Evolutionary conservation across 2,329 filamentous ascomycete species (phyloP).

Genomic region (Botrytis squamosa): DNA sequence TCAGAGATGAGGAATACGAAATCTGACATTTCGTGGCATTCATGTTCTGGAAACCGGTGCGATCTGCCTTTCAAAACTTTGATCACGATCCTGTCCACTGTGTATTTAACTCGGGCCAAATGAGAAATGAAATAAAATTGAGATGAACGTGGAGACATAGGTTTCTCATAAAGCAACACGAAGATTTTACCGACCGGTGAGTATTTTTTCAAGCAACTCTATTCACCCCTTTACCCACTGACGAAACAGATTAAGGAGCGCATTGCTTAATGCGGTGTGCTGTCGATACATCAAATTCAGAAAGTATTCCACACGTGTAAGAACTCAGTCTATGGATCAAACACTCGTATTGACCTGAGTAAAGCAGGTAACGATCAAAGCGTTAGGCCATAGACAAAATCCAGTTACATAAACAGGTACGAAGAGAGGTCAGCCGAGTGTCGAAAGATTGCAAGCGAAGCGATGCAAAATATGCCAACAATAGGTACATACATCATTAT

Average conservation of each 20-base stretch:
- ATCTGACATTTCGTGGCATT: not conserved
- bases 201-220: not conserved
- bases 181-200: not conserved
- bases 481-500: not conserved
- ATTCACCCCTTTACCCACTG: not conserved
- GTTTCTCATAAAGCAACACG: not conserved
- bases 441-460: not conserved
- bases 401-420: not conserved
- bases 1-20: not conserved
- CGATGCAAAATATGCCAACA: not conserved
- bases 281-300: not conserved
- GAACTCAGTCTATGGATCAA: not conserved
- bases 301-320: not conserved
- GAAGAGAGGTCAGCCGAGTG: not conserved
- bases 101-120: not conserved
- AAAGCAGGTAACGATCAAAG: not conserved
- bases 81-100: not conserved
- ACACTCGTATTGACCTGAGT: not conserved
- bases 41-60: not conserved
- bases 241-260: not conserved
- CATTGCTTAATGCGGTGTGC: not conserved
- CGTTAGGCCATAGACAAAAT: not conserved
- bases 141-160: not conserved
- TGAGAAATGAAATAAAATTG: not conserved
- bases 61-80: not conserved